phyloP scores from a whole-genome alignment of 2,329 filamentous ascomycete genomes.

The Botryotinia globosa region DNA sequence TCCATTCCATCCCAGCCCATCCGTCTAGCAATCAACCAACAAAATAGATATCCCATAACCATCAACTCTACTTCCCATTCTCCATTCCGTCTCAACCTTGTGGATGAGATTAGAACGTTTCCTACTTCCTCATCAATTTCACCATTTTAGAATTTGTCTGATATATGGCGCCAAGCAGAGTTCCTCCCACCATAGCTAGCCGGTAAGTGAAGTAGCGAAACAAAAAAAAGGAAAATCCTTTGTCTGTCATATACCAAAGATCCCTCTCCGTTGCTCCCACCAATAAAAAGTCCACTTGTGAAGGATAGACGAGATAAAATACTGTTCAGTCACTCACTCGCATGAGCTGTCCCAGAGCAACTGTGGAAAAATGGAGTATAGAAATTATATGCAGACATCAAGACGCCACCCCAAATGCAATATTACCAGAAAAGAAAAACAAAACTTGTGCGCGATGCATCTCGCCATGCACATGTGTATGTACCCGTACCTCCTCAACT shows the following conservation, averaged over 20 bases:
- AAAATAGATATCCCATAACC: slow-evolving; percentile 25
- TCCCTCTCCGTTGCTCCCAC: slow-evolving; percentile 15
- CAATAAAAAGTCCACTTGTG: slow-evolving; percentile 22
- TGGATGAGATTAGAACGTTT: not conserved
- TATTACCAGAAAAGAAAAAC: slow-evolving; percentile 36
- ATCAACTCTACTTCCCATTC: slow-evolving; percentile 21
- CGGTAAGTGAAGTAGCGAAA: slow-evolving; percentile 16
- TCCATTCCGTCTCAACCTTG: slow-evolving; percentile 2
- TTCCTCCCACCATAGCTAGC: not conserved
- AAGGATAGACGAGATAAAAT: slow-evolving; percentile 21
- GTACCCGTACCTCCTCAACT: slow-evolving; percentile 29
- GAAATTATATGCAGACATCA: slow-evolving; percentile 37
- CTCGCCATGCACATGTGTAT: slow-evolving; percentile 31
- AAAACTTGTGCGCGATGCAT: slow-evolving; percentile 29
- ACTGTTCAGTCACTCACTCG: slow-evolving; percentile 21
- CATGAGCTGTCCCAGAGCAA: slow-evolving; percentile 8
- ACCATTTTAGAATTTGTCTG: slow-evolving; percentile 26
- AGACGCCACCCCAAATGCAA: slow-evolving; percentile 38
- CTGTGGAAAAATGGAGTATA: slow-evolving; percentile 20
- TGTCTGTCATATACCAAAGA: slow-evolving; percentile 28
- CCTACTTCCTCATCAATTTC: slow-evolving; percentile 4
- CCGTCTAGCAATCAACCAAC: slow-evolving; percentile 23
- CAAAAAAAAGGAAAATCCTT: slow-evolving; percentile 15
- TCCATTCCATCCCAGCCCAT: slow-evolving; percentile 23
- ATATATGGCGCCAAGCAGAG: slow-evolving; percentile 29